Evolutionary conservation across 805 yeast genomes (phyloP).

Genomic region (Pichia californica): DNA sequence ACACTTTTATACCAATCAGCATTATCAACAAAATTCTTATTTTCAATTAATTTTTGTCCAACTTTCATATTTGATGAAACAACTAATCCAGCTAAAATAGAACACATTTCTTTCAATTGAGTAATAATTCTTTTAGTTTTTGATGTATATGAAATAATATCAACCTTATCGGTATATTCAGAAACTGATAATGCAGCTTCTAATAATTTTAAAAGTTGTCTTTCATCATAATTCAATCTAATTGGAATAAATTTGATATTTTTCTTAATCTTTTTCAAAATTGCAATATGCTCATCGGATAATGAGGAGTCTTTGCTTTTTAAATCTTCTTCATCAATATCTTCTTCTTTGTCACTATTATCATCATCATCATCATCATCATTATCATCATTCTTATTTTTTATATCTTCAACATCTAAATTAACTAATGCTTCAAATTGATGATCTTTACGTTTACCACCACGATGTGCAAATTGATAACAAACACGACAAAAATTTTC

Average conservation of each 20-base stretch:
- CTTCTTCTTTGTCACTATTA: constrained; percentile 11
- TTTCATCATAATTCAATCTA: constrained; percentile 60
- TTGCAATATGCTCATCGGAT: constrained; percentile 14
- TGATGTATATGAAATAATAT: constrained; percentile 58
- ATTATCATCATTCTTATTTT: constrained; percentile 14
- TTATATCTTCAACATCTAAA: constrained; percentile 12
- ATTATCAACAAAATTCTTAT: constrained; percentile 62
- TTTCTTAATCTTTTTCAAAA: constrained; percentile 33
- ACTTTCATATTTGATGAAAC: constrained; percentile 69
- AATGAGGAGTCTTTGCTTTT: background rate
- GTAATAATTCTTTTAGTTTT: constrained; percentile 66
- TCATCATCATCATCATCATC: constrained; percentile 14
- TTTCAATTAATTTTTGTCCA: constrained; percentile 58
- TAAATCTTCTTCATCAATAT: background rate
- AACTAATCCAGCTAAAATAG: constrained; percentile 70
- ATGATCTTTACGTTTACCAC: constrained; percentile 54
- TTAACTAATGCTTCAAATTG: constrained; percentile 22
- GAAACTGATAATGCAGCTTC: constrained; percentile 76
- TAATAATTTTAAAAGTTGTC: constrained; percentile 57
- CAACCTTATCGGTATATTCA: constrained; percentile 76
- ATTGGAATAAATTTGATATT: constrained; percentile 58
- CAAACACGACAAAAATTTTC: constrained; percentile 69
- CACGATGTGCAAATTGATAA: constrained; percentile 59
- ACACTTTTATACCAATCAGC: constrained; percentile 66
- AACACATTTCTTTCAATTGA: constrained; percentile 70